Evolutionary conservation across 805 yeast genomes (phyloP), one percentile per base, ranked within the genome.

Genomic region (Yamadazyma nakazawae): DNA sequence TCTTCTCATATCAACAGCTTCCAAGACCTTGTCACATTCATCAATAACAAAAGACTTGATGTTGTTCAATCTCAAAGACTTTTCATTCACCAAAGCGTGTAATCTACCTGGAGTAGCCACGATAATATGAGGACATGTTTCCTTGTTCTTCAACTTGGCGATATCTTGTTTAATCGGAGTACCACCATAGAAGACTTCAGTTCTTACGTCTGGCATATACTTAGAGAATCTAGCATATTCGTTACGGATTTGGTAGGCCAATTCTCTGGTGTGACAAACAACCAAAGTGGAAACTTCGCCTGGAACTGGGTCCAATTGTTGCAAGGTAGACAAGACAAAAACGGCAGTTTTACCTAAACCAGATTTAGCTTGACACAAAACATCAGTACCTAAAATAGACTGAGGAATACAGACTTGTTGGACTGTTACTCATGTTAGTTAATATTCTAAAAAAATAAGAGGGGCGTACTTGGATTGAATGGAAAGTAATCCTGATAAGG

Each of bases 341-440:
- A 92, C 98, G 39, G 99, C 99, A 50, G 99, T 92, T 71, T 92
- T 92, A 84, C 99, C 99, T 58, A 94, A 79, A 86, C 99, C 99
- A 40, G 99, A 94, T 77, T 94, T 92, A 70, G 99, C 99, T 79
- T 92, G 99, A 76, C 99, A 94, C 57, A 92, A 75, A 49, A 92
- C 98, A 66, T 92, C 99, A 52, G 96, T 92, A 64, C 98, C 99
- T 59, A 92, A 85, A 64, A 92, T 89, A 47, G 97, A 88, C 75
- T 94, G 98, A 46, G 99, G 99, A 63, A 92, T 94, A 72, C 97
- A 88, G 58, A 89, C 92, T 76, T 92, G 99, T 76, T 92, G 99
- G 57, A 92, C 99, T 86, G 28, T 19, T 24, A 35, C 9, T 13
- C 12, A 12, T 39, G 48, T 45, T 45, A 45, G 47, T 44, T 44